Conservation (phyloP, 1,139 yeast genomes). For the Yamadazyma diospyri region DNA sequence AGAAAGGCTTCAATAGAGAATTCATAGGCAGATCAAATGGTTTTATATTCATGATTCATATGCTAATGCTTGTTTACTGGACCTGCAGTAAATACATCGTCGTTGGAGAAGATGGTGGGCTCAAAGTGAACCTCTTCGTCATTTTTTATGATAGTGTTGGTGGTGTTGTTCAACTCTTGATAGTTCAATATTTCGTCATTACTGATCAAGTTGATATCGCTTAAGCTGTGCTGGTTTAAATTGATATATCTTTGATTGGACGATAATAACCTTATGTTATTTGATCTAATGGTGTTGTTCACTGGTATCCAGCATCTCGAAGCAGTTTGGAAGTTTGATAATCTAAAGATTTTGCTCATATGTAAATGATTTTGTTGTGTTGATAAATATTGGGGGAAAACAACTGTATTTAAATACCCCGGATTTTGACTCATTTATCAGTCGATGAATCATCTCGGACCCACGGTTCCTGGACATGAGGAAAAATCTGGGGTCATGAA, state of each 20-base stretch:
- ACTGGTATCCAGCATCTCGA: slow-evolving; percentile 46
- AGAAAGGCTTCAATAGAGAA: too few relatives aligned
- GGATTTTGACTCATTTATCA: slow-evolving; percentile 9
- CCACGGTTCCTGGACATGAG: slow-evolving; percentile 3
- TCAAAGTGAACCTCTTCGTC: slow-evolving; percentile 33
- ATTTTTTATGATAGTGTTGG: slow-evolving; percentile 14
- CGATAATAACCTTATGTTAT: slow-evolving; percentile 25
- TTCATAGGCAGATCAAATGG: too few relatives aligned
- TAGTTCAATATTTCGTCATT: slow-evolving; percentile 34
- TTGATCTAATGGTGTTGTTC: slow-evolving; percentile 8
- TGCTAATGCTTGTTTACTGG: slow-evolving; percentile 21
- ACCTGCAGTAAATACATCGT: slow-evolving; percentile 44
- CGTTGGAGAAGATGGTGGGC: slow-evolving; percentile 40
- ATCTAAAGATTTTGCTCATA: slow-evolving; percentile 36
- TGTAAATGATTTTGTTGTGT: slow-evolving; percentile 3
- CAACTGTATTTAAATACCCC: slow-evolving; percentile 7
- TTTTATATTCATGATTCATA: not conserved
- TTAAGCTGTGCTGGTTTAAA: slow-evolving; percentile 28
- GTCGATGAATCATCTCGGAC: too few relatives aligned
- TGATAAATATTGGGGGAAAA: slow-evolving; percentile 1
- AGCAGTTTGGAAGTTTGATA: slow-evolving; percentile 40
- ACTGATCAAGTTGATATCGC: slow-evolving; percentile 31
- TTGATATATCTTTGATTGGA: slow-evolving; percentile 38
- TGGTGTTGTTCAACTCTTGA: slow-evolving; percentile 10
- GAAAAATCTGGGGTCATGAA: too few relatives aligned